phyloP scores from a whole-genome alignment of 371 early-diverging fungal species.

The Mortierella sp. region DNA sequence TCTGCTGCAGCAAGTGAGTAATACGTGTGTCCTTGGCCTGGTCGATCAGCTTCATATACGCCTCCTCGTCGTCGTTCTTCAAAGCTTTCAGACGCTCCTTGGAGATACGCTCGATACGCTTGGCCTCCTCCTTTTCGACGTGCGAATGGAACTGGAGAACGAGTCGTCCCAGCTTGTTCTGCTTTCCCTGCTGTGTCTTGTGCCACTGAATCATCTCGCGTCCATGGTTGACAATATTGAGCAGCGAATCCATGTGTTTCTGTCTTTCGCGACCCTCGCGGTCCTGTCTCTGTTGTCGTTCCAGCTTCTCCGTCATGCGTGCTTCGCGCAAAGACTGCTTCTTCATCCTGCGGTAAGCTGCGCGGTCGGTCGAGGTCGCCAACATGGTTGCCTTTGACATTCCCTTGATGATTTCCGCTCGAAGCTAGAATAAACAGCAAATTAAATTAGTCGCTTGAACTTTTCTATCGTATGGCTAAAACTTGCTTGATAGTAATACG shows the following conservation, averaged over 20 bases:
- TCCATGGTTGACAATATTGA: conserved; percentile 82
- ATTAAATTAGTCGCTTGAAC: not conserved
- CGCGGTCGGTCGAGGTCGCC: conserved; percentile 84
- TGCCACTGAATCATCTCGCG: conserved; percentile 80
- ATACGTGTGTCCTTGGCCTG: conserved; percentile 95
- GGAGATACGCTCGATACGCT: conserved; percentile 81
- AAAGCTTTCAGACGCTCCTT: conserved; percentile 96
- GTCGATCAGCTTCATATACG: conserved; percentile 93
- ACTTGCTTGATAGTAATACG: not conserved
- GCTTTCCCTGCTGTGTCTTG: conserved; percentile 73
- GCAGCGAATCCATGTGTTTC: conserved; percentile 83
- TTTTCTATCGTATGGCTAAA: not conserved
- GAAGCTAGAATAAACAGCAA: conserved; percentile 63
- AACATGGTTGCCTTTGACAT: conserved; percentile 79
- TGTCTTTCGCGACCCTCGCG: conserved; percentile 89
- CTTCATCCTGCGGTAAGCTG: conserved; percentile 88
- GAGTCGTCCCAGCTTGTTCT: conserved; percentile 79
- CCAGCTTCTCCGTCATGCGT: conserved; percentile 90
- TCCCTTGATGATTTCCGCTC: conserved; percentile 83
- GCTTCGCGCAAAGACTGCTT: conserved; percentile 92
- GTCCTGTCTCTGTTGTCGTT: conserved; percentile 89
- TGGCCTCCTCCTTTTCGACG: conserved; percentile 92
- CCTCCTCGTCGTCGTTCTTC: conserved; percentile 94
- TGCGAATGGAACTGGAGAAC: conserved; percentile 84
- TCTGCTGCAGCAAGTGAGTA: conserved; percentile 88